Conservation (phyloP, 192 early-diverging fungal species). For the Entomortierella chlamydospora region DNA sequence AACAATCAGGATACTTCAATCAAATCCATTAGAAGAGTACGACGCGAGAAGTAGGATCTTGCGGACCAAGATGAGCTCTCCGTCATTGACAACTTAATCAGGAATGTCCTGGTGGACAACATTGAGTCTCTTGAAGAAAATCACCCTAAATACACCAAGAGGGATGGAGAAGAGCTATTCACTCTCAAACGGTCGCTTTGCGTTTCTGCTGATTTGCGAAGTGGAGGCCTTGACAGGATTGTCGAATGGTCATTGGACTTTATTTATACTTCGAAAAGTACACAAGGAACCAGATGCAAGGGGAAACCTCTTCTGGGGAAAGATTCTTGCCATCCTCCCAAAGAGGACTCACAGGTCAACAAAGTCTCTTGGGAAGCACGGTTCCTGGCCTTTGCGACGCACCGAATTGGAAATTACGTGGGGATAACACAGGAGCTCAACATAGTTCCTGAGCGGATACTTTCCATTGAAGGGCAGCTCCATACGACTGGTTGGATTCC, state of each 20-base stretch:
- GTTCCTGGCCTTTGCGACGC: slow-evolving; percentile 27
- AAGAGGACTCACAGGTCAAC: slow-evolving; percentile 7
- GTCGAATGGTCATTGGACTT: slow-evolving; percentile 29
- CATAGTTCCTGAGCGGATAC: not conserved
- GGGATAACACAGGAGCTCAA: slow-evolving; percentile 25
- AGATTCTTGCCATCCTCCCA: slow-evolving; percentile 13
- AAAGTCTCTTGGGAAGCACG: slow-evolving; percentile 23
- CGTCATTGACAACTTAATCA: slow-evolving; percentile 20
- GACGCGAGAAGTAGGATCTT: slow-evolving; percentile 11
- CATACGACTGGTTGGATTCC: slow-evolving; percentile 43
- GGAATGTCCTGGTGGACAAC: slow-evolving; percentile 28
- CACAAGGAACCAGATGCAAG: not conserved
- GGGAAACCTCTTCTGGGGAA: too few relatives aligned
- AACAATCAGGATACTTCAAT: not conserved
- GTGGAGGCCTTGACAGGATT: slow-evolving; percentile 26
- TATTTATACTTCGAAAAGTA: not conserved
- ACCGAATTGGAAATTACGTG: slow-evolving; percentile 35
- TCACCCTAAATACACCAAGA: not conserved
- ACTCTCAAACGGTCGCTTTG: not conserved
- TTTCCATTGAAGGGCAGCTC: slow-evolving; percentile 36
- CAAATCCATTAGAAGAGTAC: not conserved
- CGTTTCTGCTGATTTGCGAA: slow-evolving; percentile 25
- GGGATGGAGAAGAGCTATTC: not conserved
- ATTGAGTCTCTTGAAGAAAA: slow-evolving; percentile 3
- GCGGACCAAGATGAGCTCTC: not conserved